A percentile compares a stretch with the other conserved stretches of the same genome.
Conservation (phyloP, 805 yeast species). For the Cyberlindnera suaveolens region DNA sequence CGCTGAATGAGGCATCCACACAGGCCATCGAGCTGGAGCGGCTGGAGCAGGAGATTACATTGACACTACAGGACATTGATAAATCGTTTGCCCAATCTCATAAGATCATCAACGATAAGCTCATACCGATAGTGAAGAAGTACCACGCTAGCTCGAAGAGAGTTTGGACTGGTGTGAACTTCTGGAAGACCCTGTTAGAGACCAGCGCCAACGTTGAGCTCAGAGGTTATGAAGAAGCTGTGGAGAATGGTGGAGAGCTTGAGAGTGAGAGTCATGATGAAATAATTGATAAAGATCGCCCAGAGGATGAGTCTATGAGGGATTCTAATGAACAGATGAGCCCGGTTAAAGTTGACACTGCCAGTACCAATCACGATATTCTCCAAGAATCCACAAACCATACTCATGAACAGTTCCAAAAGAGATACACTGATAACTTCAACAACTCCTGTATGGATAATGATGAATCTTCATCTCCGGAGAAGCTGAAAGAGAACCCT, state of each 20-base stretch:
- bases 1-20: constrained; percentile 16
- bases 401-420: constrained; percentile 12
- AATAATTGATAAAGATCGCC: not conserved
- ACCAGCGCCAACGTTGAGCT: constrained; percentile 63
- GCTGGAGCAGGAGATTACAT: constrained; percentile 73
- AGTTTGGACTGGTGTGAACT: constrained; percentile 60
- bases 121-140: constrained; percentile 60
- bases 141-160: constrained; percentile 53
- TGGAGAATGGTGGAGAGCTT: constrained; percentile 5
- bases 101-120: constrained; percentile 55
- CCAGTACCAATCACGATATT: constrained; percentile 9
- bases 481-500: constrained; percentile 15
- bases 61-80: constrained; percentile 74
- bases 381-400: constrained; percentile 21
- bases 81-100: constrained; percentile 64
- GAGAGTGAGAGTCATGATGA: not conserved
- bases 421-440: constrained; percentile 10
- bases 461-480: not conserved
- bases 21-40: constrained; percentile 42
- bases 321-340: constrained; percentile 23
- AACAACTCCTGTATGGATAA: not conserved
- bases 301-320: constrained; percentile 5
- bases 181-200: constrained; percentile 78
- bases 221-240: constrained; percentile 42
- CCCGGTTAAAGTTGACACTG: constrained; percentile 20